Conservation (phyloP, 2,329 filamentous ascomycete genomes). For the Erysiphe pulchra region DNA sequence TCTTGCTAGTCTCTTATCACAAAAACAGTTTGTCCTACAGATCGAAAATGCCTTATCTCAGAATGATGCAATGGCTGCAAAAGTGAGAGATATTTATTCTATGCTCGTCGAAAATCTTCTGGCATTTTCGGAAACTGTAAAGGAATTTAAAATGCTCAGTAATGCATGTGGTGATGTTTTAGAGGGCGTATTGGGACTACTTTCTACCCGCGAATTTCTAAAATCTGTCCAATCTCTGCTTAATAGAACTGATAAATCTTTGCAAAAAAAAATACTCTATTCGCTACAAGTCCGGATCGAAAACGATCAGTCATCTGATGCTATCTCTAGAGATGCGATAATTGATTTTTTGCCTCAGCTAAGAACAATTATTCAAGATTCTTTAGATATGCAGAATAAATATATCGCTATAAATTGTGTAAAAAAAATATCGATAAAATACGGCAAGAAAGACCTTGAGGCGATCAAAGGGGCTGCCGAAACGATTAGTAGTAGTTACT, state of each 20-base stretch:
- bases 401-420: constrained; percentile 72
- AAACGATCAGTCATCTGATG: constrained; percentile 42
- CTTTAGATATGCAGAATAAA: constrained; percentile 49
- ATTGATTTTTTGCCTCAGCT: constrained; percentile 59
- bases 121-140: constrained; percentile 37
- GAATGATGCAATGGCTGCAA: constrained; percentile 39
- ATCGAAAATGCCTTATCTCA: constrained; percentile 29
- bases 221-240: constrained; percentile 66
- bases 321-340: constrained; percentile 39
- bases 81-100: constrained; percentile 42
- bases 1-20: constrained; percentile 30
- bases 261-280: constrained; percentile 55
- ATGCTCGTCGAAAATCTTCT: constrained; percentile 39
- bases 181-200: constrained; percentile 54
- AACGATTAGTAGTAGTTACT: constrained; percentile 50
- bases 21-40: constrained; percentile 28
- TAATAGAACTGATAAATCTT: constrained; percentile 44
- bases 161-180: constrained; percentile 42
- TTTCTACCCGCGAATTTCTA: constrained; percentile 73
- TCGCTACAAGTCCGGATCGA: constrained; percentile 62
- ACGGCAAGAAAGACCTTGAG: constrained; percentile 71
- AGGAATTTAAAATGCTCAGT: constrained; percentile 27
- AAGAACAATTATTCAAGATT: constrained; percentile 48
- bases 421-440: constrained; percentile 81
- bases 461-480: constrained; percentile 50